Base-by-base conservation (phyloP, 2,329 filamentous ascomycete genomes). In the Curvularia lunata region DNA sequence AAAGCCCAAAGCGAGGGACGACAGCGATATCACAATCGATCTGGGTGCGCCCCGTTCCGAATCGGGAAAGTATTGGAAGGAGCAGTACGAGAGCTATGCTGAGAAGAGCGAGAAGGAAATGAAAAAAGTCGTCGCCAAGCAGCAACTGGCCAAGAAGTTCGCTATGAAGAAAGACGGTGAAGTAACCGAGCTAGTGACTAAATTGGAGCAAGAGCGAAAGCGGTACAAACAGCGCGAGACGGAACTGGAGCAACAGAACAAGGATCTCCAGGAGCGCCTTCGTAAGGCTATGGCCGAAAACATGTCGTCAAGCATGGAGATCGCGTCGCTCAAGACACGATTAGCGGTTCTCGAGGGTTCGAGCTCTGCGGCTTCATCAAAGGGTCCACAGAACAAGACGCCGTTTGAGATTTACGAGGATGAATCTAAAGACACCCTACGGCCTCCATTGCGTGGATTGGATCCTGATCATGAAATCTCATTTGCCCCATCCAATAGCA, bases 61-160 rank as follows among this genome's bases (percentile, higher is more conserved):
- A 58, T 92, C 90, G 4, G 90, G 90, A 6, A 87, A 85, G 67
- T 92, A 90, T 76, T 94, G 91, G 91, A 93, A 93, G 76, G 83
- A 85, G 23, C 86, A 92, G 70, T 93, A 90, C 67, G 84, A 91
- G 64, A 84, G 83, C 53, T 94, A 93, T 69, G 87, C 91, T 48
- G 82, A 86, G 43, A 88, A 90, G 61, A 90, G 90, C 62, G 86
- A 86, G 73, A 83, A 82, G 42, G 89, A 93, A 75, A 88, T 92
- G 82, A 87, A 88, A 78, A 91, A 89, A 78, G 81, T 94, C 70
- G 84, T 93, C 71, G 86, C 86, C 71, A 93, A 92, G 81, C 91
- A 92, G 79, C 86, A 91, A 71, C 81, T 91, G 61, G 89, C 90
- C 56, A 93, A 91, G 77, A 88, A 87, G 54, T 93, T 89, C 70